These are phyloP conservation scores for Sisymbrium altissimum DNA, from an alignment of 345 rosid genomes.

Conservation along the genomic window DNA sequence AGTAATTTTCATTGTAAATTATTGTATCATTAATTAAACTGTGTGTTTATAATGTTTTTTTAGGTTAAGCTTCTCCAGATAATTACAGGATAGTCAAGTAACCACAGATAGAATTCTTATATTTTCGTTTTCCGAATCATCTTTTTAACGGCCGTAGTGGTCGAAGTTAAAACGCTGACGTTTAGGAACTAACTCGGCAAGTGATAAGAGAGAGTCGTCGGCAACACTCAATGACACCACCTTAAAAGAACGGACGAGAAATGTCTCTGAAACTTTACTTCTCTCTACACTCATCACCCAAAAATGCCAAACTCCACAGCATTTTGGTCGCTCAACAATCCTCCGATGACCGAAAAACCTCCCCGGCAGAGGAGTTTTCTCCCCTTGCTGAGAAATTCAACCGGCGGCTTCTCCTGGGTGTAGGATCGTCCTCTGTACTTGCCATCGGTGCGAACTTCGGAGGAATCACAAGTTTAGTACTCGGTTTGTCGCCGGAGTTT, in stretches of 20 bases:
- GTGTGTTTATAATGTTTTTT: too few species aligned
- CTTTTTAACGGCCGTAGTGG: too few species aligned
- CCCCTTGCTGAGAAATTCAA: constrained; percentile 60
- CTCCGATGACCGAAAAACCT: constrained; percentile 41
- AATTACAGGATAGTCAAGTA: too few species aligned
- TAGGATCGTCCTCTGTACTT: constrained; percentile 68
- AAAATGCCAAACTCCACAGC: background rate
- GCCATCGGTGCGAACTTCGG: constrained; percentile 85
- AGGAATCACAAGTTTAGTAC: constrained; percentile 72
- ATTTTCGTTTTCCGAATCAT: too few species aligned
- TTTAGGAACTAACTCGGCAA: background rate
- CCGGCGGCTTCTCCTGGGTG: constrained; percentile 61
- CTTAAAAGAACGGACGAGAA: background rate
- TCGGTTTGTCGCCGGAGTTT: constrained; percentile 61
- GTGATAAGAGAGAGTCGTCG: constrained; percentile 24
- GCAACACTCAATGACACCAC: background rate
- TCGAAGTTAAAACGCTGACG: constrained; percentile 11
- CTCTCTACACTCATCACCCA: constrained; percentile 10
- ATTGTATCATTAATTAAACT: too few species aligned
- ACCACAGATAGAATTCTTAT: too few species aligned
- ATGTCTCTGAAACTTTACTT: constrained; percentile 32
- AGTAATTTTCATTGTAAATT: too few species aligned
- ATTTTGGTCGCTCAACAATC: constrained; percentile 38
- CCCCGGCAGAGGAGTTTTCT: constrained; percentile 61
- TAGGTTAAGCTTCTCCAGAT: too few species aligned